Evolutionary conservation across 108 stramenopile genomes (phyloP).

Genomic region (Chaetoceros muelleri): DNA sequence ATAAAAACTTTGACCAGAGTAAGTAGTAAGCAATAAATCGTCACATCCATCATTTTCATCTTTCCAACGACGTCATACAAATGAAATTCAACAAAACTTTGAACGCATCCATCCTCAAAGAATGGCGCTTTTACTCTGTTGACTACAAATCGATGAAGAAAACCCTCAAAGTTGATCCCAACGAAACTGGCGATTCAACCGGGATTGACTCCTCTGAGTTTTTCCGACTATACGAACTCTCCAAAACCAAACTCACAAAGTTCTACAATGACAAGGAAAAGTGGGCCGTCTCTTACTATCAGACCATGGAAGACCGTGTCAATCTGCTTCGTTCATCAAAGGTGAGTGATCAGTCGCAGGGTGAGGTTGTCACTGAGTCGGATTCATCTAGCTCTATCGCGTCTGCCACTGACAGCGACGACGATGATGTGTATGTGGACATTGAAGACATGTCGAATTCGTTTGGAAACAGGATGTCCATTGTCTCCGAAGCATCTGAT

Average conservation of each 20-base stretch:
- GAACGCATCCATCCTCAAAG: conserved; percentile 27
- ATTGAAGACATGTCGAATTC: not conserved
- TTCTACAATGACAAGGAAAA: conserved; percentile 46
- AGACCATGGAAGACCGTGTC: conserved; percentile 38
- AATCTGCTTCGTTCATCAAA: conserved; percentile 16
- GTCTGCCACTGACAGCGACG: not conserved
- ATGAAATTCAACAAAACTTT: conserved; percentile 49
- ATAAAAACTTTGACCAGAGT: too few species aligned
- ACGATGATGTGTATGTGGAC: not conserved
- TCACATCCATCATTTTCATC: not conserved
- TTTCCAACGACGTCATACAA: not conserved
- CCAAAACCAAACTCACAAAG: conserved; percentile 30
- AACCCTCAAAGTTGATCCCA: conserved; percentile 11
- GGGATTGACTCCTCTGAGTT: conserved; percentile 23
- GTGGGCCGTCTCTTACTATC: conserved; percentile 39
- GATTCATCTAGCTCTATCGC: not conserved
- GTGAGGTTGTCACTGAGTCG: not conserved
- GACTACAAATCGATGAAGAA: conserved; percentile 47
- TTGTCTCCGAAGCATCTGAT: not conserved
- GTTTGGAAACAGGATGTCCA: too few species aligned
- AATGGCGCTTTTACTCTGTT: conserved; percentile 42
- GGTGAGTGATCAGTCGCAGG: not conserved
- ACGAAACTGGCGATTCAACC: conserved; percentile 10
- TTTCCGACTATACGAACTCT: conserved; percentile 24
- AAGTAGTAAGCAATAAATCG: too few species aligned